Percentiles rank a stretch among this genome's conserved stretches.
These are phyloP conservation scores for Rosa persica DNA, from an alignment of 306 rosid species.

Conservation along the genomic window DNA sequence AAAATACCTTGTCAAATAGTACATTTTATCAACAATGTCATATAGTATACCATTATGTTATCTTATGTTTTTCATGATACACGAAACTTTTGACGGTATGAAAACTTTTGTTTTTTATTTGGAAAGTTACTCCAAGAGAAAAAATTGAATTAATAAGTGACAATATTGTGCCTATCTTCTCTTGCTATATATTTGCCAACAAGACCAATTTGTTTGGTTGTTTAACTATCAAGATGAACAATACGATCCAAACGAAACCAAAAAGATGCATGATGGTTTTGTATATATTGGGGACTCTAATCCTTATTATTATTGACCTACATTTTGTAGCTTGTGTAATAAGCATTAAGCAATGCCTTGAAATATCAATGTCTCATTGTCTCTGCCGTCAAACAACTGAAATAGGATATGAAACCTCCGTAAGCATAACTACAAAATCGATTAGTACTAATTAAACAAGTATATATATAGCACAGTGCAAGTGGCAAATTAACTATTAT, in stretches of 20 bases:
- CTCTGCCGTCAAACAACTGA: background rate
- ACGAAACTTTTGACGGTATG: too few relatives aligned
- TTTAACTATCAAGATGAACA: background rate
- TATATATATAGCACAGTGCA: background rate
- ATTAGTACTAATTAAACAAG: background rate
- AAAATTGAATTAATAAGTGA: too few relatives aligned
- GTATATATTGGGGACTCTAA: background rate
- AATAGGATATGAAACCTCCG: background rate
- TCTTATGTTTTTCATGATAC: too few relatives aligned
- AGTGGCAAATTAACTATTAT: background rate
- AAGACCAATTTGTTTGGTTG: too few relatives aligned
- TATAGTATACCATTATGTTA: too few relatives aligned
- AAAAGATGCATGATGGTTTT: background rate
- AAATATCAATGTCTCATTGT: background rate
- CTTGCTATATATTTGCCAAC: background rate
- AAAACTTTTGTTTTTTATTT: too few relatives aligned
- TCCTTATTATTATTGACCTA: background rate
- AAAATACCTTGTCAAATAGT: too few relatives aligned
- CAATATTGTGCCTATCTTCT: background rate
- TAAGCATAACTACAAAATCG: background rate
- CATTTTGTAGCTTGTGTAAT: background rate
- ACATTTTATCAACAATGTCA: too few relatives aligned
- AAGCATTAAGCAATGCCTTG: background rate
- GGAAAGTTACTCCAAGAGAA: too few relatives aligned
- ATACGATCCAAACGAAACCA: background rate